These are phyloP conservation scores for Phytophthora rubi DNA, from an alignment of 352 stramenopile species.

Conservation along the genomic window DNA sequence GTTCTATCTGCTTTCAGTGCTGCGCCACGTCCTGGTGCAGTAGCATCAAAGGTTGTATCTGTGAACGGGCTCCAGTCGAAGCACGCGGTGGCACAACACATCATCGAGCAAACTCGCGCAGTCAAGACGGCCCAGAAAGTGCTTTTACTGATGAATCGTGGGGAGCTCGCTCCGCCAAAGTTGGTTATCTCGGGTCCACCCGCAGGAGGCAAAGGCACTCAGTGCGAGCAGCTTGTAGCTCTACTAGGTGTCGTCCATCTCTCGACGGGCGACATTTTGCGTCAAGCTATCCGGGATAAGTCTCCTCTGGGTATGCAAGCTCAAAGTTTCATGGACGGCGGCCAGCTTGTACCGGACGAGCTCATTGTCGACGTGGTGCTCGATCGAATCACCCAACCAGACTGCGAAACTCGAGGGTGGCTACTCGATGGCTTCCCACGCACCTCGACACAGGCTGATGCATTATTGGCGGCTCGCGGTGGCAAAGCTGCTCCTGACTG, in stretches of 20 bases:
- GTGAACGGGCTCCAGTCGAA: conserved; percentile 59
- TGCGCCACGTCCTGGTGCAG: conserved; percentile 6
- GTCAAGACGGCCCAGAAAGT: conserved; percentile 56
- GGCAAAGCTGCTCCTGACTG: conserved; percentile 70
- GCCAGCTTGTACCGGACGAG: conserved; percentile 92
- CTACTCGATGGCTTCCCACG: conserved; percentile 95
- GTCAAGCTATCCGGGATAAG: conserved; percentile 81
- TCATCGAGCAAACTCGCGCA: conserved; percentile 42
- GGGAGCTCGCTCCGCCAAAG: conserved; percentile 72
- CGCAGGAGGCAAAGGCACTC: conserved; percentile 94
- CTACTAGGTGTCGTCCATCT: conserved; percentile 93
- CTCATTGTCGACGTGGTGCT: conserved; percentile 91
- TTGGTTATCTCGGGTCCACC: conserved; percentile 92
- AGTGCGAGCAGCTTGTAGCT: conserved; percentile 92
- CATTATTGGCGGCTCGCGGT: conserved; percentile 66
- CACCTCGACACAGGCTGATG: conserved; percentile 86
- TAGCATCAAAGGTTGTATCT: conserved; percentile 39
- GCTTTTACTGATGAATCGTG: conserved; percentile 38
- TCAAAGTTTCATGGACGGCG: conserved; percentile 91
- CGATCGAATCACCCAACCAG: conserved; percentile 79
- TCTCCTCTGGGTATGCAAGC: conserved; percentile 74
- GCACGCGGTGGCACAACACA: conserved; percentile 42
- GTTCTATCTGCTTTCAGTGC: conserved; percentile 52
- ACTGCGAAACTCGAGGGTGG: conserved; percentile 90
- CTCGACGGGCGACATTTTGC: conserved; percentile 93